Evolutionary conservation across 192 early-diverging fungal species (phyloP), one percentile per base, ranked within the genome.

Genomic region (Coemansia sp.): DNA sequence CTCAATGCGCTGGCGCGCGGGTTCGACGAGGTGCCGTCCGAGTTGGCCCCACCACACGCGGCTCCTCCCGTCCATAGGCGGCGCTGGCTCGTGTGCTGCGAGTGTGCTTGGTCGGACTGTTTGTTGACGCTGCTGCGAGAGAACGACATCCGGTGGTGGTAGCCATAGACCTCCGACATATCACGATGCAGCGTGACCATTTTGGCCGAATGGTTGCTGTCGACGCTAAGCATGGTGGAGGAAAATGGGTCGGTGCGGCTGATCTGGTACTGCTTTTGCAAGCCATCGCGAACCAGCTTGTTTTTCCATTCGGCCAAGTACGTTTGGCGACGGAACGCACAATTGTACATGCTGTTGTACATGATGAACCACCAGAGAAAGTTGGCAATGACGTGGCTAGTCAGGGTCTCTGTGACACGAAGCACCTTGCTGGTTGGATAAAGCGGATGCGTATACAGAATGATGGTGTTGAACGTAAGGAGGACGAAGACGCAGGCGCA

Each of bases 351-450:
- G 48, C 77, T 61, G 28, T 40, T 57, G 65, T 63, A 79, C 82
- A 84, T 84, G 48, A 84, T 84, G 34, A 72, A 84, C 82, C 82
- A 84, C 73, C 77, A 79, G 6, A 84, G 56, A 26, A 79, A 72
- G 35, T 79, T 79, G 39, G 70, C 58, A n/a, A 79, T 53, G 3
- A 68, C 13, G 29, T 79, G 73, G 43, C 71, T 76, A 4, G 59
- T 2, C 42, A 84, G 13, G 0, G 72, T 72, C 60, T 79, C 70
- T 9, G 64, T 59, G 2, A 75, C 66, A 1, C 82, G 70, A 0
- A 72, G 57, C 2, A 15, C 13, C 4, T 30, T 37, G 2, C 43
- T 37, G 0, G 71, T 76, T 1, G 76, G 73, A 56, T 79, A 79
- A n/a, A 73, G 59, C 29, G 77, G 73, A n/a, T 74, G 51, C 2